Base-by-base conservation (phyloP, 2,329 filamentous ascomycete species). In the Elsinoe arachidis region DNA sequence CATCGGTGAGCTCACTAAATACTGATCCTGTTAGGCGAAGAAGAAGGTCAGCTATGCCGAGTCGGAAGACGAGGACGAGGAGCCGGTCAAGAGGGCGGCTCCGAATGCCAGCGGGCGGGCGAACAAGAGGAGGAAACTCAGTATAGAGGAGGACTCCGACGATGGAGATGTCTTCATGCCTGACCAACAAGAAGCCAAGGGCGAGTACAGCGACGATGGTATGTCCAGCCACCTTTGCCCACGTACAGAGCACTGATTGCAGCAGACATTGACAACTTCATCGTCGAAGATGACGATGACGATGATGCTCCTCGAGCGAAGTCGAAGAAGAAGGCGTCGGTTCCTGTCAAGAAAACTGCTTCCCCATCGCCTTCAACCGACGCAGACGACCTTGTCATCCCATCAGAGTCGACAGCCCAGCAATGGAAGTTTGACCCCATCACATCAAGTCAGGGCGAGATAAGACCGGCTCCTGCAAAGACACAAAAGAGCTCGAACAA, bases 271-370 rank as follows among this genome's bases (percentile, higher is more conserved):
- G 89, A 86, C 60, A 88, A 96, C 69, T 97, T 97, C 66, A 78
- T 97, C 21, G 90, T 87, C 3, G 84, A 87, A 0, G 91, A 96
- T 65, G 89, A 95, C 41, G 92, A 89, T 0, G 90, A 95, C 49
- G 87, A 84, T 15, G 80, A 82, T 67, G 61, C 57, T 19, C 76
- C 86, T 0, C 37, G 23, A 17, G 87, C 83, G 68, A 96, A 95
- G 73, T 76, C 86, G 58, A 68, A 67, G 61, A 67, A 67, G 58
- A 62, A 60, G 34, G 41, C 74, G 14, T 67, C 73, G 0, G 72
- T 83, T 1, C 79, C 86, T 51, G 92, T 6, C 62, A 72, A 57
- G 79, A 82, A 55, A 68, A 78, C 58, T 34, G 66, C 64, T 52
- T 80, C 81, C 0, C 74, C 80, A 1, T 76, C 80, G 19, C 70